Percentiles rank a stretch among this genome's conserved stretches.
These are phyloP conservation scores for Acrodontium crateriforme DNA, from an alignment of 2,329 filamentous ascomycete species.

Conservation along the genomic window DNA sequence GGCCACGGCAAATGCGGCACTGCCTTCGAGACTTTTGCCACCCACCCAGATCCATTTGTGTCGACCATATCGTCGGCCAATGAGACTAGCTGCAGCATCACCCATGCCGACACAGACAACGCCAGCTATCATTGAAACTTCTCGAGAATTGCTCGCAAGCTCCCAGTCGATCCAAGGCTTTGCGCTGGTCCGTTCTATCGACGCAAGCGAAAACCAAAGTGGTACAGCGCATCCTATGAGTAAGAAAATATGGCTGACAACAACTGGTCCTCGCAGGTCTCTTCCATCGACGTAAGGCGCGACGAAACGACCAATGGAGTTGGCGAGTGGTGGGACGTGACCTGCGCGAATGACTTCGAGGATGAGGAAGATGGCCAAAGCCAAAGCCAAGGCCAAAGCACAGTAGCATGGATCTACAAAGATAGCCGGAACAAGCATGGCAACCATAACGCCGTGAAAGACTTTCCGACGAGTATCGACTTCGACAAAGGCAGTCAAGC, in stretches of 20 bases:
- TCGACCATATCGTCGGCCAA: conserved; percentile 73
- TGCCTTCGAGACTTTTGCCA: conserved; percentile 87
- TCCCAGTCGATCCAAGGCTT: conserved; percentile 60
- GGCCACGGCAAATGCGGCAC: conserved; percentile 63
- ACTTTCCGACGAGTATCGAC: conserved; percentile 94
- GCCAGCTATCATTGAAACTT: conserved; percentile 82
- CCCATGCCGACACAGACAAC: conserved; percentile 92
- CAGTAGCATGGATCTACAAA: conserved; percentile 79
- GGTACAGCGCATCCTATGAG: conserved; percentile 91
- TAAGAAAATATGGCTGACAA: conserved; percentile 91
- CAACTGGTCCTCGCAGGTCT: conserved; percentile 83
- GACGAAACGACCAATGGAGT: conserved; percentile 72
- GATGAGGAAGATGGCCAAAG: conserved; percentile 72
- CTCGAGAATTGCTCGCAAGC: conserved; percentile 40
- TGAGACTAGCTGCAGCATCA: conserved; percentile 80
- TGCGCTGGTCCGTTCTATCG: conserved; percentile 43
- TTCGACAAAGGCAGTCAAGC: conserved; percentile 71
- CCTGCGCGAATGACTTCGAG: conserved; percentile 82
- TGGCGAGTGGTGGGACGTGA: conserved; percentile 79
- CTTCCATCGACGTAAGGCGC: conserved; percentile 89
- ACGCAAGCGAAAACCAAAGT: conserved; percentile 74
- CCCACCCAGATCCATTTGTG: conserved; percentile 95
- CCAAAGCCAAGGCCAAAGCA: conserved; percentile 62
- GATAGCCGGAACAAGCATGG: conserved; percentile 78
- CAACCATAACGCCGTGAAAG: conserved; percentile 97